Conservation (phyloP, 441 rosid species). For the Erodium chrysanthum region DNA sequence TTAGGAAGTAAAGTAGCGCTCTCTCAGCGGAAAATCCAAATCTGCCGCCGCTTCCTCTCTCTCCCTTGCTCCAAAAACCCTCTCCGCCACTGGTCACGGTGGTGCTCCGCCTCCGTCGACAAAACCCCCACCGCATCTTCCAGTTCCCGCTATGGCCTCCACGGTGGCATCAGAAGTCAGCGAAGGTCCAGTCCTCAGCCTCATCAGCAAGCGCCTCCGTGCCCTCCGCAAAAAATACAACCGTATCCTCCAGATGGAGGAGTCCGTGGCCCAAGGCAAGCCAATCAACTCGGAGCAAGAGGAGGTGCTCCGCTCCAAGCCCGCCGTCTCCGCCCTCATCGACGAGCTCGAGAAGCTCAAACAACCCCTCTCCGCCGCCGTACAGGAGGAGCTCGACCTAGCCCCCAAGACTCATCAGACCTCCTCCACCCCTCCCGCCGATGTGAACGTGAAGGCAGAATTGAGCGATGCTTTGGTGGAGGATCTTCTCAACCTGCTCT, state of each 20-base stretch:
- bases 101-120: background rate
- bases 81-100: background rate
- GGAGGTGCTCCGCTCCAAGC: conserved; percentile 72
- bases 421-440: background rate
- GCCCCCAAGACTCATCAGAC: conserved; percentile 25
- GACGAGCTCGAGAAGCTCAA: conserved; percentile 92
- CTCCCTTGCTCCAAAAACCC: background rate
- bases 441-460: background rate
- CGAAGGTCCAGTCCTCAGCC: conserved; percentile 70
- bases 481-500: conserved; percentile 67
- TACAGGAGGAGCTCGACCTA: conserved; percentile 61
- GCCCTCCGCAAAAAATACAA: conserved; percentile 74
- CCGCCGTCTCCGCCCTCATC: conserved; percentile 45
- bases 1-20: background rate
- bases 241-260: conserved; percentile 79
- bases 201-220: conserved; percentile 84
- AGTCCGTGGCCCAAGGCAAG: conserved; percentile 62
- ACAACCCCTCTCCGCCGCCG: conserved; percentile 47
- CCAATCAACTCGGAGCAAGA: conserved; percentile 69
- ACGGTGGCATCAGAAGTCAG: conserved; percentile 36
- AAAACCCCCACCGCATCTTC: no score
- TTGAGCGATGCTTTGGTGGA: conserved; percentile 21
- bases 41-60: background rate
- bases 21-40: background rate
- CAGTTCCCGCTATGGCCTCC: conserved; percentile 34